Conservation (phyloP, 1,139 yeast genomes). For the Candida frijolesensis region DNA sequence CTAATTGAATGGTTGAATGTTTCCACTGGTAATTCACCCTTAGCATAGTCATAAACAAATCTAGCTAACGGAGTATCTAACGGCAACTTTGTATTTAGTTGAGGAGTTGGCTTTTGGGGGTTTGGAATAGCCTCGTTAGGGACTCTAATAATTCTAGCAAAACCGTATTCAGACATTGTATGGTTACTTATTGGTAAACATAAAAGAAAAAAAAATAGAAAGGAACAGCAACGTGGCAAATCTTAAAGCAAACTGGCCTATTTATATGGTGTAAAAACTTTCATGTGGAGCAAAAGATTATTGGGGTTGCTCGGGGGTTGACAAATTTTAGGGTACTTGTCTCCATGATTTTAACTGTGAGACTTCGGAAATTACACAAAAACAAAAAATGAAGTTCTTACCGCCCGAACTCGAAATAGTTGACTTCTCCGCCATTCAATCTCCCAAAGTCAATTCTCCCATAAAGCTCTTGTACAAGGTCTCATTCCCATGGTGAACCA, state of each 20-base stretch:
- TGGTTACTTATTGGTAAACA: neutral
- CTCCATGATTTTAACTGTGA: neutral
- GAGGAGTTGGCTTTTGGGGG: conserved; percentile 30
- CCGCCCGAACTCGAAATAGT: too few species aligned
- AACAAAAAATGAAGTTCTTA: neutral
- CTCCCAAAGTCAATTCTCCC: conserved; percentile 1
- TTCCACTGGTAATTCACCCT: conserved; percentile 25
- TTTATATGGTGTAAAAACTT: neutral
- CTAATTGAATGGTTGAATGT: conserved; percentile 37
- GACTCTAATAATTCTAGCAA: conserved; percentile 33
- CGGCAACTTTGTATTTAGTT: conserved; percentile 25
- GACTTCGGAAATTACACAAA: conserved; percentile 6
- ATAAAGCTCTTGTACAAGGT: neutral
- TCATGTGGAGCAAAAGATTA: neutral
- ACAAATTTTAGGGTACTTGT: conserved; percentile 1
- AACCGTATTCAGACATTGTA: conserved; percentile 35
- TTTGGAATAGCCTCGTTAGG: conserved; percentile 28
- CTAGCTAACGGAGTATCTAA: conserved; percentile 20
- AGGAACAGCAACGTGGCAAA: neutral
- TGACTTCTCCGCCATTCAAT: neutral
- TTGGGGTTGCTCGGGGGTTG: neutral
- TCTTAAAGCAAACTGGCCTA: too few species aligned
- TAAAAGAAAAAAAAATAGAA: neutral
- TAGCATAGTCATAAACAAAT: conserved; percentile 27
- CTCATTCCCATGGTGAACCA: neutral